Evolutionary conservation across 495 filamentous ascomycete genomes (phyloP).

Genomic region (Daldinia vernicosa): DNA sequence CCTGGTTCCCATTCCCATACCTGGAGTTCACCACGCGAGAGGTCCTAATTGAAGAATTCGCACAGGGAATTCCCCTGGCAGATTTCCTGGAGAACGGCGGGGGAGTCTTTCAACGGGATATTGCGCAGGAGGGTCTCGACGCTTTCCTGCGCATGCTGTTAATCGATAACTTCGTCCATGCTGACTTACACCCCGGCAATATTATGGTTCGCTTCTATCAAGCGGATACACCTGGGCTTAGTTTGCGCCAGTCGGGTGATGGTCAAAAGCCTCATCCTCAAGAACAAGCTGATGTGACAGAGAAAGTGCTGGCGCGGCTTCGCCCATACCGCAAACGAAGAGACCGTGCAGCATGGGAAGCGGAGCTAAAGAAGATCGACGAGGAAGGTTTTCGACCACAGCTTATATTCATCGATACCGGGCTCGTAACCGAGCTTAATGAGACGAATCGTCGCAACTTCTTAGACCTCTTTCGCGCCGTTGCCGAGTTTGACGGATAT

Average conservation of each 20-base stretch:
- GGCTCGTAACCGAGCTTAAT: constrained; percentile 94
- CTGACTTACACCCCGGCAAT: constrained; percentile 98
- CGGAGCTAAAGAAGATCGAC: constrained; percentile 80
- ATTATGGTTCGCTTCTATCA: constrained; percentile 99
- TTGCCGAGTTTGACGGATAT: constrained; percentile 97
- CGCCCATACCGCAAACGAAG: constrained; percentile 73
- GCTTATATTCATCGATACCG: constrained; percentile 96
- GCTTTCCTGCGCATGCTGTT: constrained; percentile 98
- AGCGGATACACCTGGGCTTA: constrained; percentile 72
- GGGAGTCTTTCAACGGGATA: constrained; percentile 91
- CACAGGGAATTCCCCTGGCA: constrained; percentile 88
- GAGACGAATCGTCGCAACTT: constrained; percentile 88
- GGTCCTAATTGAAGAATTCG: constrained; percentile 96
- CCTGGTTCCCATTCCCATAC: constrained; percentile 96
- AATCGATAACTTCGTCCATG: constrained; percentile 97
- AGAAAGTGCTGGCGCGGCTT: constrained; percentile 81
- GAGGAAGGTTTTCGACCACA: constrained; percentile 91
- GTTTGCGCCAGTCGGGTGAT: constrained; percentile 53
- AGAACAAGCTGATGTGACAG: constrained; percentile 81
- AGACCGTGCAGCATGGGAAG: constrained; percentile 68
- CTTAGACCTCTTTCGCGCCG: constrained; percentile 91
- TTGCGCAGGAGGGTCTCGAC: constrained; percentile 94
- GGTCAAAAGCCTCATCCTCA: constrained; percentile 53
- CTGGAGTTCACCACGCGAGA: constrained; percentile 88
- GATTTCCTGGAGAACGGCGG: constrained; percentile 91